Percentiles rank a stretch among this genome's conserved stretches.
Evolutionary conservation across 1,284 basidiomycete species (phyloP).

Genomic region (Boletus albobrunnescens): DNA sequence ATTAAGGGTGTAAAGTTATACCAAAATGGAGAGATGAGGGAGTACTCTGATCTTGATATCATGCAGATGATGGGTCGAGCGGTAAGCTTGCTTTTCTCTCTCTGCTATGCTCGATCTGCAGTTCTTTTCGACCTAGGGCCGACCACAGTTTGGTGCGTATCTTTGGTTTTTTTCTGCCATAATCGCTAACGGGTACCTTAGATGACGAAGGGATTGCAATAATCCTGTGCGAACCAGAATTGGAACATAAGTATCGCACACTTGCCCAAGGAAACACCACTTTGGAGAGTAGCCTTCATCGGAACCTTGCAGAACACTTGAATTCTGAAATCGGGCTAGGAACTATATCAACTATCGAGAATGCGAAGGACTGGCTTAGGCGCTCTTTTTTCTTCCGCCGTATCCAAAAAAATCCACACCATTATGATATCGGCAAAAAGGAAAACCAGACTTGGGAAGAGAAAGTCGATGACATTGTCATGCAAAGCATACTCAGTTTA

Average conservation of each 20-base stretch:
- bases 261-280: constrained; percentile 65
- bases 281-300: constrained; percentile 82
- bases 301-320: constrained; percentile 81
- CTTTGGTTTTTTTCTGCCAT: neutral
- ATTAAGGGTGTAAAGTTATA: constrained; percentile 79
- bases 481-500: constrained; percentile 59
- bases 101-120: neutral
- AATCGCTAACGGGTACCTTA: constrained; percentile 31
- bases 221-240: constrained; percentile 74
- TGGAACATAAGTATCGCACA: constrained; percentile 67
- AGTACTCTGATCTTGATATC: constrained; percentile 80
- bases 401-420: constrained; percentile 74
- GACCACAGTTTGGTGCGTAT: constrained; percentile 82
- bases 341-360: constrained; percentile 65
- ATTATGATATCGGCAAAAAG: constrained; percentile 66
- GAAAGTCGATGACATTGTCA: constrained; percentile 67
- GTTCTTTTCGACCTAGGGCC: constrained; percentile 52
- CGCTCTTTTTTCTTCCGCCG: constrained; percentile 81
- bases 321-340: constrained; percentile 89
- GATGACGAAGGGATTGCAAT: constrained; percentile 75
- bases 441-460: constrained; percentile 64
- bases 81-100: constrained; percentile 40
- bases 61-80: constrained; percentile 86
- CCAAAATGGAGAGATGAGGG: constrained; percentile 57
- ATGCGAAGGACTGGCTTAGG: constrained; percentile 77